Base-by-base conservation (phyloP, 2,329 filamentous ascomycete species). In the Colletotrichum kahawae region DNA sequence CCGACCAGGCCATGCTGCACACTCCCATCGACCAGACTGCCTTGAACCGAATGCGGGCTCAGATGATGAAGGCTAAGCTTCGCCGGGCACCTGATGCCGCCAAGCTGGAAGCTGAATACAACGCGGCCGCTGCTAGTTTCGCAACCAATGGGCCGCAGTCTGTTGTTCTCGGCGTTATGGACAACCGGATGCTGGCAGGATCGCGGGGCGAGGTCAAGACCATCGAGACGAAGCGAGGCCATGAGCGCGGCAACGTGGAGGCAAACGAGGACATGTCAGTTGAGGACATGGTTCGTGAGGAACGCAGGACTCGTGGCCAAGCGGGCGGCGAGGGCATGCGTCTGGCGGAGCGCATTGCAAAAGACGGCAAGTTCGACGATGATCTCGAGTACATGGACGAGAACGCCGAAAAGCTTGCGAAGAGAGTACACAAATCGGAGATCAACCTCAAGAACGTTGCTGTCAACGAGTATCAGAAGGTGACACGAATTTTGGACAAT, bases 371-470 rank as follows among this genome's bases (percentile, higher is more conserved):
- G 81, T 99, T 97, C 82, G 93, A 95, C 86, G 92, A 97, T 80
- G 94, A 98, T 82, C 91, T 99, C 31, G 96, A 99, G 69, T 99
- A 99, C 85, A 94, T 98, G 89, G 96, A 99, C 82, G 97, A 98
- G 79, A 98, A 99, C 81, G 97, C 97, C 18, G 90, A 92, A 67
- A 98, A 96, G 84, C 92, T 99, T 14, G 96, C 96, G 33, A 93
- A 93, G 80, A 93, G 94, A 31, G 94, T 98, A 16, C 94, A 98
- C 82, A 97, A 96, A 83, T 96, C 94, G 51, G 95, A 98, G 78
- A 89, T 95, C 77, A 95, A 95, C 83, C 90, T 99, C 74, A 96
- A 95, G 82, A 98, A 96, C 82, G 90, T 92, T 67, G 95, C 97
- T 5, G 94, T 99, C 77, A 89, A 89, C 79, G 96, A 98, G 76